Conservation (phyloP, 345 rosid genomes). For the Eucalyptus polybractea region DNA sequence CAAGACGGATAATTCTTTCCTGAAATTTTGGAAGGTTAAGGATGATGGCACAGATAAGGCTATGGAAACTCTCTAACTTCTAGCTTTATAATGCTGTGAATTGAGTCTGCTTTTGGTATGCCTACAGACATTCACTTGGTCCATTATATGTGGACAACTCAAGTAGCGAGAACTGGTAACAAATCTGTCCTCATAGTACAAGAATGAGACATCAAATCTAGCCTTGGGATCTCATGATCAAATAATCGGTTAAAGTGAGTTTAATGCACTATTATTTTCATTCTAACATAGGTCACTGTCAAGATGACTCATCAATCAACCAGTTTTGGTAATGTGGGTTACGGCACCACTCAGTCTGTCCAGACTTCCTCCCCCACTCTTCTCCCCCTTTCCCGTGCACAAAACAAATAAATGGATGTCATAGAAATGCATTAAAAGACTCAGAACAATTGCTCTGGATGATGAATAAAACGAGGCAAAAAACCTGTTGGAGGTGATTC, state of each 20-base stretch:
- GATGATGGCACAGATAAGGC: not conserved
- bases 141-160: not conserved
- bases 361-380: not conserved
- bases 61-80: not conserved
- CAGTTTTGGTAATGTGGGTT: not conserved
- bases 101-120: not conserved
- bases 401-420: not conserved
- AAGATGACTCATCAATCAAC: not conserved
- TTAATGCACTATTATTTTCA: not conserved
- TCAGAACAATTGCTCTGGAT: not conserved
- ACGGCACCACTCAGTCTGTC: not conserved
- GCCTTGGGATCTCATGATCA: not conserved
- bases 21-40: not conserved
- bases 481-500: conserved; percentile 59
- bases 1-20: not conserved
- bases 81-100: not conserved
- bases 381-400: not conserved
- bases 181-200: not conserved
- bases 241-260: not conserved
- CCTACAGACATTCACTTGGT: not conserved
- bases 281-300: not conserved
- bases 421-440: not conserved
- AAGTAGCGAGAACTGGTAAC: not conserved
- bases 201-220: not conserved
- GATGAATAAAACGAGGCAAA: not conserved